Percentiles rank a stretch among this genome's conserved stretches.
Evolutionary conservation across 345 rosid genomes (phyloP).

Genomic region (Microcos paniculata): DNA sequence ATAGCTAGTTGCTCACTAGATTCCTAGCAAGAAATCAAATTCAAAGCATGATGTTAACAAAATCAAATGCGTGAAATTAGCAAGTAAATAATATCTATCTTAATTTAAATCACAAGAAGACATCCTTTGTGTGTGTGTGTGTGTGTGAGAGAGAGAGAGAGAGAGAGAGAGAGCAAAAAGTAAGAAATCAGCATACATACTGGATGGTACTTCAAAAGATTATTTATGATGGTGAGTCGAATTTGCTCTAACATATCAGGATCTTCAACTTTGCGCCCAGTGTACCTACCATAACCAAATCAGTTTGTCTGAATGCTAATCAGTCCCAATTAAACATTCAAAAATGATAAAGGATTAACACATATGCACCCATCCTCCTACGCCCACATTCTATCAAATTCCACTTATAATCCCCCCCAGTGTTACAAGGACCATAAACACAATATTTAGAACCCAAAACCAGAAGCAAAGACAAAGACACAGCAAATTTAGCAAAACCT

Average conservation of each 20-base stretch:
- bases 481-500: neutral
- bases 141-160: neutral
- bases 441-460: neutral
- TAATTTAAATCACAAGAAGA: neutral
- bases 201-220: conserved; percentile 95
- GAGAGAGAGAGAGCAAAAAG: neutral
- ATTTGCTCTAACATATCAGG: conserved; percentile 88
- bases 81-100: neutral
- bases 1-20: conserved; percentile 87
- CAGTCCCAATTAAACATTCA: conserved; percentile 13
- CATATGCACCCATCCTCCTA: neutral
- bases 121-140: too few relatives aligned
- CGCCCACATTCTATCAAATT: neutral
- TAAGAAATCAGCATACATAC: conserved; percentile 42
- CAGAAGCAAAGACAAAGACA: neutral
- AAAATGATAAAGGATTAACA: neutral
- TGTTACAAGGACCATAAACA: neutral
- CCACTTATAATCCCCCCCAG: neutral
- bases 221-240: conserved; percentile 87
- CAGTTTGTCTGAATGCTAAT: conserved; percentile 5
- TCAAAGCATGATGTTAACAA: conserved; percentile 10
- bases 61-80: neutral
- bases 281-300: conserved; percentile 49
- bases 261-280: conserved; percentile 97
- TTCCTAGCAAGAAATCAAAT: conserved; percentile 50